Conservation (phyloP, 164 flowering plant species). For the Pachysandra terminalis region DNA sequence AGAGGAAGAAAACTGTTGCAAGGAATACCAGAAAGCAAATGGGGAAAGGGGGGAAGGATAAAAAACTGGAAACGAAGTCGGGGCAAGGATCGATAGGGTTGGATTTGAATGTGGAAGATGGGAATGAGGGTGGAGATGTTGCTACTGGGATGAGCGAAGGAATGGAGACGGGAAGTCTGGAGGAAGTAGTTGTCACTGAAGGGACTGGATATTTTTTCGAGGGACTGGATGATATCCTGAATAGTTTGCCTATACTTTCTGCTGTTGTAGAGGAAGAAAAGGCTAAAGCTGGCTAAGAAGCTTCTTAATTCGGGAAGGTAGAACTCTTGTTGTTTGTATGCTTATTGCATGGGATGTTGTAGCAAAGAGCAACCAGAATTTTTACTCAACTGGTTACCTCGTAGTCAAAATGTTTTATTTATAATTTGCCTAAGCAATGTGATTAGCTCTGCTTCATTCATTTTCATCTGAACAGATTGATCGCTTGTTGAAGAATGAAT, state of each 20-base stretch:
- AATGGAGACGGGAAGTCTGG: conserved; percentile 26
- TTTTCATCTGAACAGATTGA: not conserved
- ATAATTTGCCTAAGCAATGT: not conserved
- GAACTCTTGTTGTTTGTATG: not conserved
- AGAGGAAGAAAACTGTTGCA: conserved; percentile 21
- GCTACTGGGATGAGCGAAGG: conserved; percentile 25
- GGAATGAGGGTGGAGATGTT: conserved; percentile 58
- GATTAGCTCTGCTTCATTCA: not conserved
- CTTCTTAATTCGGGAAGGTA: not conserved
- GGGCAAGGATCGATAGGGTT: conserved; percentile 42
- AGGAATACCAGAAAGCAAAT: conserved; percentile 22
- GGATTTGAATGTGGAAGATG: conserved; percentile 76
- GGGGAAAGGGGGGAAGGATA: conserved; percentile 10
- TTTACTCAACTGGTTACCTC: not conserved
- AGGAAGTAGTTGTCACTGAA: conserved; percentile 53
- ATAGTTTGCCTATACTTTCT: conserved; percentile 63
- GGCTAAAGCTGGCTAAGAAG: conserved; percentile 30
- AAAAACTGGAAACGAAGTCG: not conserved
- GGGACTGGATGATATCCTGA: conserved; percentile 80
- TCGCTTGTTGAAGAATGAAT: not conserved
- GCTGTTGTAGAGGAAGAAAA: conserved; percentile 62
- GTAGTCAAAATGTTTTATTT: too few species aligned
- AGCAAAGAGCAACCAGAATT: not conserved
- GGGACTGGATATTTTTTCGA: conserved; percentile 78
- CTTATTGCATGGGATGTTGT: not conserved